These are phyloP conservation scores for Nakataea oryzae DNA, from an alignment of 2,329 filamentous ascomycete genomes.

Conservation along the genomic window DNA sequence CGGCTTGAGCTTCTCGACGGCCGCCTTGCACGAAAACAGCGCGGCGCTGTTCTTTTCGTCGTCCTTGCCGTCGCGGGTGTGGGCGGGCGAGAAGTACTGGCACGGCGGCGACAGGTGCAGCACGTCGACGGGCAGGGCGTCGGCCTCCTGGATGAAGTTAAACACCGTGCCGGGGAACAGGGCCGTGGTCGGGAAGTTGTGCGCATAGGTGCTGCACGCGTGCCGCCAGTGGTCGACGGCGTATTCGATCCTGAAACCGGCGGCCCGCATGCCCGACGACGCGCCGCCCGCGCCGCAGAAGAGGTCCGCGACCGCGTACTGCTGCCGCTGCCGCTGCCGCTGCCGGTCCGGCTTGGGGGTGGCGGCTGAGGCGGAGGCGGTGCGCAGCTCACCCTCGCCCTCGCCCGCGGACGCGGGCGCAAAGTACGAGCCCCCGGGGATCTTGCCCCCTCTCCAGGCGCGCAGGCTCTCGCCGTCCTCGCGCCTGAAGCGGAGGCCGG, in stretches of 20 bases:
- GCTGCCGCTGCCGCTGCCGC: conserved; percentile 20
- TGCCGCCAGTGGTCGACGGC: conserved; percentile 52
- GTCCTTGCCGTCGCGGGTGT: conserved; percentile 47
- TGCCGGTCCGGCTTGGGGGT: too few species aligned
- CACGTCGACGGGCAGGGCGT: conserved; percentile 43
- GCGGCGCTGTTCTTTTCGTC: conserved; percentile 60
- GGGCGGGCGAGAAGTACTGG: conserved; percentile 62
- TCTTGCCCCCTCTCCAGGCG: conserved; percentile 27
- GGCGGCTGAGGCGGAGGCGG: conserved; percentile 1
- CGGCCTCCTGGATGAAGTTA: conserved; percentile 31
- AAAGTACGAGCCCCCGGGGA: conserved; percentile 26
- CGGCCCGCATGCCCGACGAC: conserved; percentile 48
- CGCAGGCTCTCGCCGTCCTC: conserved; percentile 18
- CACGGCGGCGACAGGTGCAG: conserved; percentile 71
- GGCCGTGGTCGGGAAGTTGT: conserved; percentile 43
- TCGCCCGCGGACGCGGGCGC: conserved; percentile 13
- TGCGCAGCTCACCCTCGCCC: conserved; percentile 14
- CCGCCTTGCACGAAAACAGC: conserved; percentile 38
- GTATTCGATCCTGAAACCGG: conserved; percentile 47
- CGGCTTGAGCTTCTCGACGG: conserved; percentile 50
- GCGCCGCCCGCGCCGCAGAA: conserved; percentile 67
- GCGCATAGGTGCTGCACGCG: conserved; percentile 46
- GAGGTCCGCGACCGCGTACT: conserved; percentile 59
- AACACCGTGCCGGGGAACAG: conserved; percentile 37
- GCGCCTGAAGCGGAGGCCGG: conserved; percentile 15